Evolutionary conservation across 1,139 yeast genomes (phyloP).

Genomic region (Taiozyma sp.): DNA sequence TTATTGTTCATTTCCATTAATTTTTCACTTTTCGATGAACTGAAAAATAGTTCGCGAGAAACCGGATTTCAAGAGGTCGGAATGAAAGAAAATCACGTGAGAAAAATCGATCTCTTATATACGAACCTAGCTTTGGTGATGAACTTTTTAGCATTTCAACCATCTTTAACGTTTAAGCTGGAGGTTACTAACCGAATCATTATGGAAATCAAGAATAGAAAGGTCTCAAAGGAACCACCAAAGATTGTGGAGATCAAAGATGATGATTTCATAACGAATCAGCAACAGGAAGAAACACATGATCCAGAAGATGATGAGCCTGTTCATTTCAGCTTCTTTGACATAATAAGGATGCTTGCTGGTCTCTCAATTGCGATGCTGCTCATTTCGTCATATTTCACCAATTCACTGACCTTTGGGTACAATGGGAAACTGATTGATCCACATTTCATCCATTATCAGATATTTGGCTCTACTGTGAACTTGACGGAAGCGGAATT

Average conservation of each 20-base stretch:
- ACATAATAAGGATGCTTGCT: slow-evolving; percentile 21
- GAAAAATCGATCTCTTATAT: too few species aligned
- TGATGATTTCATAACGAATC: neutral
- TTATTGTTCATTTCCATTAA: neutral
- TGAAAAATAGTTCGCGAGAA: too few species aligned
- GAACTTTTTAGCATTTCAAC: too few species aligned
- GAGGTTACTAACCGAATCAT: too few species aligned
- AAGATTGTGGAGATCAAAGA: neutral
- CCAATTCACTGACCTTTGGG: slow-evolving; percentile 14
- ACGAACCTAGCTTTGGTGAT: too few species aligned
- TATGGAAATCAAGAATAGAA: neutral
- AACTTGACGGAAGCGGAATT: slow-evolving; percentile 46
- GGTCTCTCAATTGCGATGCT: slow-evolving; percentile 15
- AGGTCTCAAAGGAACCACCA: neutral
- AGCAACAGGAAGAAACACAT: neutral
- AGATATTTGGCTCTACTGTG: slow-evolving; percentile 23
- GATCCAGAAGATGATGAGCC: neutral
- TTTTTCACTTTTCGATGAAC: neutral
- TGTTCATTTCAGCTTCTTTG: slow-evolving; percentile 13
- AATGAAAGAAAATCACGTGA: neutral
- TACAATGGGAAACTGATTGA: slow-evolving; percentile 17
- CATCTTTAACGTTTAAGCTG: too few species aligned
- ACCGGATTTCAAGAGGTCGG: neutral
- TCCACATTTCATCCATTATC: slow-evolving; percentile 18
- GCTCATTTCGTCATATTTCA: slow-evolving; percentile 11